phyloP scores from a whole-genome alignment of 192 early-diverging fungal species.

The Coemansia sp. region DNA sequence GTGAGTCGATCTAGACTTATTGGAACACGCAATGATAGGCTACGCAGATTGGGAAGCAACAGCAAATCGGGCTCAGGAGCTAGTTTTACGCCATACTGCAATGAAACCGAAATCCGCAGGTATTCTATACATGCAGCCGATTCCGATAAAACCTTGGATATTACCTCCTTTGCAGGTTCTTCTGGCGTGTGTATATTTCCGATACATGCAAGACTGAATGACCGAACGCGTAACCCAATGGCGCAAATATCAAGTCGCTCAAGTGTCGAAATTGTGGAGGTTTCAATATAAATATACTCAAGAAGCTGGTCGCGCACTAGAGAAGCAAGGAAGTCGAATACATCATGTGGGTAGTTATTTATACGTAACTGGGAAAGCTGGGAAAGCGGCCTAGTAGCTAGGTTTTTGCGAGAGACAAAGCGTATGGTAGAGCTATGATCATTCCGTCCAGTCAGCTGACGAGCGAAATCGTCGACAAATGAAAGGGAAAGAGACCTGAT shows the following conservation, averaged over 20 bases:
- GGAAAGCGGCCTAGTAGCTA: neutral
- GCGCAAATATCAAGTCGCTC: neutral
- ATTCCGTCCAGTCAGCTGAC: neutral
- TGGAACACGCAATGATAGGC: neutral
- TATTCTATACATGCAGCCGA: neutral
- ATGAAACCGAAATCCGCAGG: neutral
- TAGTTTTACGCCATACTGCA: neutral
- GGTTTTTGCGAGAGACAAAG: neutral
- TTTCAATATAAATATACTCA: conserved; percentile 1
- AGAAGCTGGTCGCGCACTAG: neutral
- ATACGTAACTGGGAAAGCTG: neutral
- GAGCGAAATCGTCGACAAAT: neutral
- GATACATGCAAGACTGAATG: neutral
- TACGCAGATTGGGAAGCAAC: neutral
- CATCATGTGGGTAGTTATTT: conserved; percentile 3
- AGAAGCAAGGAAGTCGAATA: neutral
- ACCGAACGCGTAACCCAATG: neutral
- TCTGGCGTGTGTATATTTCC: conserved; percentile 1
- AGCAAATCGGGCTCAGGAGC: neutral
- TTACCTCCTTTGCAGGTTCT: neutral
- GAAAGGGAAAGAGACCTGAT: neutral
- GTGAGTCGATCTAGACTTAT: neutral
- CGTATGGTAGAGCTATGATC: neutral
- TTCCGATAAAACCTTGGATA: neutral
- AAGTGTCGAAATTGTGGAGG: neutral